Evolutionary conservation across 306 rosid species (phyloP).

Genomic region (Glycine soja): DNA sequence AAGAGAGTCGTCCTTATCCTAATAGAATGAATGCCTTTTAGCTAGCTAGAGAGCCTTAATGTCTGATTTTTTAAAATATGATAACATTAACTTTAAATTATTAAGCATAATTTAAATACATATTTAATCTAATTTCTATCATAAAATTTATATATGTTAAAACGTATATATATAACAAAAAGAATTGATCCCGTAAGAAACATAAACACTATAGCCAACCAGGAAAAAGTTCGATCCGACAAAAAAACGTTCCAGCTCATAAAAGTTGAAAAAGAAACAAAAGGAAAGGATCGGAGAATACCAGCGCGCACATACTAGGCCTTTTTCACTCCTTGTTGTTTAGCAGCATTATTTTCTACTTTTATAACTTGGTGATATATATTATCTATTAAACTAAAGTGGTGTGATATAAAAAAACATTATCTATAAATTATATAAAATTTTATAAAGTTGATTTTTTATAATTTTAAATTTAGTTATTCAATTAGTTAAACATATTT

Average conservation of each 20-base stretch:
- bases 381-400: too few species aligned
- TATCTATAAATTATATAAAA: too few species aligned
- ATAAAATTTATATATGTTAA: background rate
- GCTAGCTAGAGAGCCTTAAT: slow-evolving; percentile 2
- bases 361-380: too few species aligned
- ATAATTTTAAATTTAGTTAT: too few species aligned
- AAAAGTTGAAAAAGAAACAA: slow-evolving; percentile 17
- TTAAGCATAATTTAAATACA: background rate
- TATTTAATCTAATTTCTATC: background rate
- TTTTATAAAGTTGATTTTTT: too few species aligned
- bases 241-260: slow-evolving; percentile 36
- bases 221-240: slow-evolving; percentile 15
- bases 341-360: slow-evolving; percentile 24
- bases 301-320: slow-evolving; percentile 12
- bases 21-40: background rate
- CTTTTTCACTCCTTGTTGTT: slow-evolving; percentile 15
- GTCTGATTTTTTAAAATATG: background rate
- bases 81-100: background rate
- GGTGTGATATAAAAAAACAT: too few species aligned
- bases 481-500: too few species aligned
- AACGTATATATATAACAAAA: background rate
- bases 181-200: background rate
- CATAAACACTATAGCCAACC: background rate
- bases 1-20: slow-evolving; percentile 8
- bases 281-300: slow-evolving; percentile 18